Conservation (phyloP, 345 rosid species). For the Linum usitatissimum region DNA sequence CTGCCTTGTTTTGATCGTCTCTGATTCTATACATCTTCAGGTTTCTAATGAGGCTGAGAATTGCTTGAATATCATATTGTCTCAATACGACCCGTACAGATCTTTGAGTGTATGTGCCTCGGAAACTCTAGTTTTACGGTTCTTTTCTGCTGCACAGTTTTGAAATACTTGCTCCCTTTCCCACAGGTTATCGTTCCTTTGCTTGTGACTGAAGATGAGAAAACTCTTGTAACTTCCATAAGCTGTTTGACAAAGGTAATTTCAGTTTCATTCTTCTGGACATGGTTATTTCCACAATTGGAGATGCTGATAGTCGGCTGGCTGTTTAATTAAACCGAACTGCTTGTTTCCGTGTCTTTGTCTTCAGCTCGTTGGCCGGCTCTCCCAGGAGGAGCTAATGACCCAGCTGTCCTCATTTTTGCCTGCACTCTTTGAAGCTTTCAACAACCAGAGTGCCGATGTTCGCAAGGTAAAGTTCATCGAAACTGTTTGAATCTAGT, state of each 20-base stretch:
- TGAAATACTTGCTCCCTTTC: not conserved
- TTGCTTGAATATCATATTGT: constrained; percentile 63
- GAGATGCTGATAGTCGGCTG: not conserved
- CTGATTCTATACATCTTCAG: constrained; percentile 24
- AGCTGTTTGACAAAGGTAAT: constrained; percentile 91
- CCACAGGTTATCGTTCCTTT: constrained; percentile 78
- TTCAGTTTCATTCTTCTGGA: constrained; percentile 1
- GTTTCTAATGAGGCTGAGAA: constrained; percentile 85
- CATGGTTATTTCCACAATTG: not conserved
- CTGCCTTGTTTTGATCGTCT: constrained; percentile 12
- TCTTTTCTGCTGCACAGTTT: not conserved
- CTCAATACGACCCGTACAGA: constrained; percentile 90
- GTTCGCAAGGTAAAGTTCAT: constrained; percentile 71
- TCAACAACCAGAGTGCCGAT: constrained; percentile 93
- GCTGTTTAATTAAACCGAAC: not conserved
- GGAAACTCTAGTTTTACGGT: not conserved
- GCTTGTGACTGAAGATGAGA: constrained; percentile 87
- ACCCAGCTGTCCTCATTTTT: constrained; percentile 73
- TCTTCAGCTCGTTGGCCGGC: constrained; percentile 83
- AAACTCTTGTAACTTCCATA: constrained; percentile 80
- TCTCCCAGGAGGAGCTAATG: constrained; percentile 81
- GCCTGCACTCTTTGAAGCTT: constrained; percentile 95
- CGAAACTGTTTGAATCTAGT: not conserved
- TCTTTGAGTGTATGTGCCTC: constrained; percentile 68
- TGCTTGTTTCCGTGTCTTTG: constrained; percentile 7